These are phyloP conservation scores for Avena insularis DNA, from an alignment of 176 grass and related monocot species.

Conservation along the genomic window DNA sequence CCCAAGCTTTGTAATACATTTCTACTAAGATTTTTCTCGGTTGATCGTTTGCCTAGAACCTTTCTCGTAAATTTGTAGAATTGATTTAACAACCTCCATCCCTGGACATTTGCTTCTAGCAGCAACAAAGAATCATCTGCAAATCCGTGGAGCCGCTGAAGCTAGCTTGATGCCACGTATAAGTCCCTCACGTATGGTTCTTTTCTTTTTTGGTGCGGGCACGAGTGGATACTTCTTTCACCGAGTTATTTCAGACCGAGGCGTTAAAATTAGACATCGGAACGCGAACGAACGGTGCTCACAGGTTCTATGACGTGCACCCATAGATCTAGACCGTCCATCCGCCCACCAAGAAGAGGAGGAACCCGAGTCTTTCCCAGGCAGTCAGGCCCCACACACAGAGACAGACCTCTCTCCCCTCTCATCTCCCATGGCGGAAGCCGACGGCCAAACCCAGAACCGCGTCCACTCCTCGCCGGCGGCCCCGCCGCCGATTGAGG, in stretches of 20 bases:
- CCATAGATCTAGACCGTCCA: not conserved
- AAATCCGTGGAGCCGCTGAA: too few species aligned
- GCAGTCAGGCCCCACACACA: conserved; percentile 11
- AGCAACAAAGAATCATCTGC: too few species aligned
- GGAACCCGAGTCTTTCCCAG: not conserved
- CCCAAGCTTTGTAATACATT: too few species aligned
- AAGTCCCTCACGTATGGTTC: too few species aligned
- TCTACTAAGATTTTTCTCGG: too few species aligned
- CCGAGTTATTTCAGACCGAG: not conserved
- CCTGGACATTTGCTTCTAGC: too few species aligned
- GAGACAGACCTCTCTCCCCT: not conserved
- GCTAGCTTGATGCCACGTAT: too few species aligned
- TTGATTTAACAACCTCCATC: too few species aligned
- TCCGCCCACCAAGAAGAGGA: not conserved
- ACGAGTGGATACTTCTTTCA: too few species aligned
- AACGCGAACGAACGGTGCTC: not conserved
- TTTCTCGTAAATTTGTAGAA: too few species aligned
- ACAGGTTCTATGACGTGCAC: not conserved
- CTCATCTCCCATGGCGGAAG: conserved; percentile 41
- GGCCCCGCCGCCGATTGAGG: not conserved
- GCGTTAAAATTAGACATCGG: not conserved
- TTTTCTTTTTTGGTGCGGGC: too few species aligned
- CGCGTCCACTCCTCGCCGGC: conserved; percentile 22
- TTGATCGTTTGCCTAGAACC: too few species aligned
- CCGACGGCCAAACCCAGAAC: conserved; percentile 33